Evolutionary conservation across 1,284 basidiomycete genomes (phyloP).

Genomic region (Schizophyllum amplum): DNA sequence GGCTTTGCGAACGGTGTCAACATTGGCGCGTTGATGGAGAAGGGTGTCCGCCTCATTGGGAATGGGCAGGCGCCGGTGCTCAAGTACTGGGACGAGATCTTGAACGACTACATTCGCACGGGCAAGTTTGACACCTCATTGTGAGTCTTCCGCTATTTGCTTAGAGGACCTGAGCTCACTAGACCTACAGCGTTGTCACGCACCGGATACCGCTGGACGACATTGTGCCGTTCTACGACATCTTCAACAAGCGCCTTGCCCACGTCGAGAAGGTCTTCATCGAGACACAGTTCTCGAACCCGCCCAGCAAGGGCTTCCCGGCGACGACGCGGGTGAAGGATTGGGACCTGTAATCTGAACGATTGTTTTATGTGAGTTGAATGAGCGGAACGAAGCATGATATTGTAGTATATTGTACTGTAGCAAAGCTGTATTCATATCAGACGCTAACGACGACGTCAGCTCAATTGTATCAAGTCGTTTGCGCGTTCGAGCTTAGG

Average conservation of each 20-base stretch:
- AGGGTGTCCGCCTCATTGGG: conserved; percentile 60
- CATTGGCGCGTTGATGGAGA: conserved; percentile 75
- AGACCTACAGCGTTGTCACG: conserved; percentile 39
- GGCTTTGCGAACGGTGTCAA: conserved; percentile 66
- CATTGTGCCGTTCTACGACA: conserved; percentile 45
- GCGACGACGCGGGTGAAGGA: conserved; percentile 41
- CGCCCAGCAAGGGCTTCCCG: conserved; percentile 42
- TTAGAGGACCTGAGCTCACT: neutral
- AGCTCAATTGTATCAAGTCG: too few species aligned
- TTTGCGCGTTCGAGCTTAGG: too few species aligned
- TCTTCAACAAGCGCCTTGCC: conserved; percentile 51
- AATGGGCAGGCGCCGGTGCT: conserved; percentile 72
- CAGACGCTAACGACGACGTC: too few species aligned
- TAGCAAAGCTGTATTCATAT: too few species aligned
- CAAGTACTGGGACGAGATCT: conserved; percentile 66
- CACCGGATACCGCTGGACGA: conserved; percentile 63
- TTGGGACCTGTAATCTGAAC: conserved; percentile 25
- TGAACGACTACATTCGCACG: conserved; percentile 48
- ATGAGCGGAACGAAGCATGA: too few species aligned
- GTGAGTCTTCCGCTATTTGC: conserved; percentile 25
- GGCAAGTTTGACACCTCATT: conserved; percentile 67
- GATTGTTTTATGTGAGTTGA: neutral
- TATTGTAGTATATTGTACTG: too few species aligned
- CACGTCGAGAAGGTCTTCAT: conserved; percentile 60
- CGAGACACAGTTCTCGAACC: conserved; percentile 34